Evolutionary conservation across 2,329 filamentous ascomycete species (phyloP).

Genomic region (Thermothelomyces thermophilus): DNA sequence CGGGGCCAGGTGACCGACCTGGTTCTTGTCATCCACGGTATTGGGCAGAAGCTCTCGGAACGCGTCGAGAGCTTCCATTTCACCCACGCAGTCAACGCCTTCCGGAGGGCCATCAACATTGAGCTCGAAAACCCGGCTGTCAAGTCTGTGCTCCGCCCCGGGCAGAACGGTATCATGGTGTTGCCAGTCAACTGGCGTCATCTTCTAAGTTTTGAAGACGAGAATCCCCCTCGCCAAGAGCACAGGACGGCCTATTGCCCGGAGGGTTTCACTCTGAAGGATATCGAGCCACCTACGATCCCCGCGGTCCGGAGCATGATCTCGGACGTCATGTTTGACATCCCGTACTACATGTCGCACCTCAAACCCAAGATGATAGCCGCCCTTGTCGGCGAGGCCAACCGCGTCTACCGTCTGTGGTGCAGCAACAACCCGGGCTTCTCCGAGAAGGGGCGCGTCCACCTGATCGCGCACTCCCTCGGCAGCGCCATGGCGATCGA

Average conservation of each 20-base stretch:
- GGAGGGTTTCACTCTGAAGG: constrained; percentile 62
- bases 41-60: constrained; percentile 93
- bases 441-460: constrained; percentile 70
- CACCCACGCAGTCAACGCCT: constrained; percentile 88
- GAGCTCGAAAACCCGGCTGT: constrained; percentile 70
- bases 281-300: constrained; percentile 87
- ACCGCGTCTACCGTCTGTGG: constrained; percentile 93
- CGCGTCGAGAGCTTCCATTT: constrained; percentile 95
- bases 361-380: constrained; percentile 94
- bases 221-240: constrained; percentile 52
- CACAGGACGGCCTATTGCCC: constrained; percentile 47
- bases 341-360: constrained; percentile 94
- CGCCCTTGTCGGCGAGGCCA: constrained; percentile 83
- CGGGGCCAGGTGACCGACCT: constrained; percentile 74
- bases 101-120: constrained; percentile 77
- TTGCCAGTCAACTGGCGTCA: constrained; percentile 92
- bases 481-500: constrained; percentile 94
- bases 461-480: constrained; percentile 87
- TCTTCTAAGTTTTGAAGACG: constrained; percentile 79
- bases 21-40: constrained; percentile 86
- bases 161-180: constrained; percentile 88
- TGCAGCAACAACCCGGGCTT: constrained; percentile 90
- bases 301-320: constrained; percentile 91
- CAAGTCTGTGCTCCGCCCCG: constrained; percentile 65
- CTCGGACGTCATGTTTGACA: constrained; percentile 96